Evolutionary conservation across 2,329 filamentous ascomycete genomes (phyloP), one percentile per base, ranked within the genome.

Genomic region (Trichoderma guizhouense): DNA sequence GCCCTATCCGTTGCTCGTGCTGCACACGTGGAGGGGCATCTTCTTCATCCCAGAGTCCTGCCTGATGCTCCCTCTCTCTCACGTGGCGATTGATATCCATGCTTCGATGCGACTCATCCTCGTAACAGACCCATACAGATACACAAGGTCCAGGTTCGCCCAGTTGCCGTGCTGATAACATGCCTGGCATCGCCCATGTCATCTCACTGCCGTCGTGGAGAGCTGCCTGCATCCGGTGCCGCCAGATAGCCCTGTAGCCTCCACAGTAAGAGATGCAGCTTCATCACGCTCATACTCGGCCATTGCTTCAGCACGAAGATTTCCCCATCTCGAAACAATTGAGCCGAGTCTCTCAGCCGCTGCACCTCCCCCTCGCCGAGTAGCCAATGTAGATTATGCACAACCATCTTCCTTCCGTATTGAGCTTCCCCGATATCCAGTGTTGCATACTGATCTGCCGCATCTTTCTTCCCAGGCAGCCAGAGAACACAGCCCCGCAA

Each of bases 161-260:
- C 21, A 24, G 57, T 7, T 24, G 30, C 26, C 61, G 36, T 32
- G 39, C 9, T 32, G 21, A 21, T 51, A 64, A 32, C 39, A 28
- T 58, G 32, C 28, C 63, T 14, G 21, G 30, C 32, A 5, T 11
- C n/a, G 21, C 43, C 51, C 15, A 15, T 47, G 63, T 36, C 30
- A 66, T 67, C 51, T 67, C 51, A 15, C 21, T 30, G 26, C 53
- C 28, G 26, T 7, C 28, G n/a, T 12, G 36, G 15, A 26, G n/a
- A n/a, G 28, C 63, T 32, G 57, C 28, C 39, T 53, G 55, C 30
- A 32, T 36, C 57, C n/a, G 67, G 28, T 36, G 36, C 67, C 21
- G 67, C 67, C 57, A 89, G 61, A 75, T 88, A 91, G 1, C 87
- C 88, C 73, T 90, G 86, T 9, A 91, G 77, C 73, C 85, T 86